phyloP scores from a whole-genome alignment of 306 rosid genomes.

The Quercus parvula region DNA sequence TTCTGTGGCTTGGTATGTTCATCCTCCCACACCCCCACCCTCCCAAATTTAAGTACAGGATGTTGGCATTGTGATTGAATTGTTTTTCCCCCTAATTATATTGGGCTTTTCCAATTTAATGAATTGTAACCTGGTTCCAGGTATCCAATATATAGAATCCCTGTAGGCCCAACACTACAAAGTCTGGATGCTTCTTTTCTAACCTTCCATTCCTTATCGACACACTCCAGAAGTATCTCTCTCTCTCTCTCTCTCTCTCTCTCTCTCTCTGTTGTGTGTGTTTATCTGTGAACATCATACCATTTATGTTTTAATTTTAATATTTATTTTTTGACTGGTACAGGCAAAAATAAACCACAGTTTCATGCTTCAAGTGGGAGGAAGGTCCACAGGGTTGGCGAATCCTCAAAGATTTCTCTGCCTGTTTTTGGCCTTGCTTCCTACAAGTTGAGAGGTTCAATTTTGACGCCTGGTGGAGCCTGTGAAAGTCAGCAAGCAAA shows the following conservation, averaged over 20 bases:
- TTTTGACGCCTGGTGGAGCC: conserved; percentile 36
- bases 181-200: conserved; percentile 54
- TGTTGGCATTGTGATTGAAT: background rate
- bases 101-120: conserved; percentile 1
- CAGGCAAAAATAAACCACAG: conserved; percentile 29
- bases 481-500: conserved; percentile 38
- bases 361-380: conserved; percentile 34
- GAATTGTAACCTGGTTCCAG: conserved; percentile 33
- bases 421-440: conserved; percentile 58
- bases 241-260: conserved; percentile 7
- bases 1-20: conserved; percentile 60
- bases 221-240: conserved; percentile 34
- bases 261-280: background rate
- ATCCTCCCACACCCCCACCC: background rate
- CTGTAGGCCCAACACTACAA: conserved; percentile 43
- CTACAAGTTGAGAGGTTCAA: conserved; percentile 55
- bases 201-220: conserved; percentile 50
- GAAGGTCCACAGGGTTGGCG: conserved; percentile 24
- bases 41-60: background rate
- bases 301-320: background rate
- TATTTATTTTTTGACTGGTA: background rate
- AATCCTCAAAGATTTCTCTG: conserved; percentile 29
- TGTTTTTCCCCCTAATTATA: background rate
- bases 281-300: background rate
- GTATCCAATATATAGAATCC: conserved; percentile 70